Evolutionary conservation across 2,329 filamentous ascomycete genomes (phyloP), one percentile per base, ranked within the genome.

Genomic region (Scytalidium lignicola): DNA sequence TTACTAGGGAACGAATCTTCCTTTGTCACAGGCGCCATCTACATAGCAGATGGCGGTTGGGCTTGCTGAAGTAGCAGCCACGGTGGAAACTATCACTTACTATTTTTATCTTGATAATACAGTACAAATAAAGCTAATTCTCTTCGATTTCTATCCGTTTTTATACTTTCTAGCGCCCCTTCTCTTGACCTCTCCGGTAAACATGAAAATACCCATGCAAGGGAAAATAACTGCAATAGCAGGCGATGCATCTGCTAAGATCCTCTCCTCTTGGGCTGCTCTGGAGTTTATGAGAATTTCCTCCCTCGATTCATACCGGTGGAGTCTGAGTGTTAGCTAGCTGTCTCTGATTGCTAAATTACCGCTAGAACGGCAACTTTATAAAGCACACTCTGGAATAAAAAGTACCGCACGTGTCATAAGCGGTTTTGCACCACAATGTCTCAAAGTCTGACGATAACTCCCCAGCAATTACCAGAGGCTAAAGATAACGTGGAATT

Each of bases 211-310:
- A 57, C 55, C 60, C 1, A 51, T 62, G 43, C 41, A 58, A 56
- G 71, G 66, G 51, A 75, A 77, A 51, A 82, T 79, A 5, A 87
- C 88, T 49, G 75, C 92, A 50, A 88, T 93, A 65, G 92, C 86
- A 0, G 89, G 88, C 54, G 88, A 82, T 18, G 86, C 85, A 1
- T 79, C 90, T 3, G 85, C 87, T 2, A 80, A 83, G 61, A 48
- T 62, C 28, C 47, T 59, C 17, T 48, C 55, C 8, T 51, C 47
- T 7, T 56, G 56, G 8, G 58, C 56, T 6, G 60, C 60, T 28
- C 26, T 28, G 26, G 26, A 28, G 13, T 13, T 13, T 7, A 7
- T 28, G 26, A 7, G n/a, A n/a, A n/a, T n/a, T n/a, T n/a, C n/a
- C n/a, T n/a, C n/a, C n/a, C n/a, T n/a, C n/a, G n/a, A n/a, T n/a